Evolutionary conservation across 305 asterid genomes (phyloP), one percentile per base, ranked within the genome.

Genomic region (Fraxinus angustifolia): DNA sequence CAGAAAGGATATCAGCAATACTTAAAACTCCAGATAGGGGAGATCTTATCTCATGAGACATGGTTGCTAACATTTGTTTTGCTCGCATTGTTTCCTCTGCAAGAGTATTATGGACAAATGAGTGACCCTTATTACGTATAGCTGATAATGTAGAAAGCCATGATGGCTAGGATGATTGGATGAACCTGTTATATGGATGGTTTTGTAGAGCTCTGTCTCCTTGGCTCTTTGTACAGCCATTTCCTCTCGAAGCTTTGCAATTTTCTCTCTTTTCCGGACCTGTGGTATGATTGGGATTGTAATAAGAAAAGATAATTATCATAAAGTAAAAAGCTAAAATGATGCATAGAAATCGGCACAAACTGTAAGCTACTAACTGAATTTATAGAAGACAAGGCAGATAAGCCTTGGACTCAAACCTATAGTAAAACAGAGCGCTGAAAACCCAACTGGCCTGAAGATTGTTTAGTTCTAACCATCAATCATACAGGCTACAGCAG

Each of bases 51-150:
- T 94, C 98, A 68, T 94, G 98, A 65, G 98, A 94, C 98, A 94
- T 94, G 38, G 98, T 94, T 72, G 98, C 98, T 73, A 94, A 90
- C 98, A 94, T 94, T 87, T 94, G 97, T 74, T 94, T 94, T 30
- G 97, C 98, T 48, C 98, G 85, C 97, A 94, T 94, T 3, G 97
- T 92, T 86, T 94, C 98, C 98, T 94, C 97, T 92, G 92, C 81
- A 79, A 50, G 81, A 81, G 68, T 1, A 81, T 67, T 12, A 58
- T 50, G 74, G 36, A 31, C 19, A 48, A 53, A 79, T 79, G 17
- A 78, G 79, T 62, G 31, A 86, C 42, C 31, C 10, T 8, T 65
- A 42, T 30, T 16, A 6, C 19, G 36, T 68, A 38, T 19, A 72
- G 60, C 8, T 23, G 72, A 53, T 76, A 23, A 8, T 8, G 33